These are phyloP conservation scores for Hypericum perforatum DNA, from an alignment of 345 rosid genomes.

Conservation along the genomic window DNA sequence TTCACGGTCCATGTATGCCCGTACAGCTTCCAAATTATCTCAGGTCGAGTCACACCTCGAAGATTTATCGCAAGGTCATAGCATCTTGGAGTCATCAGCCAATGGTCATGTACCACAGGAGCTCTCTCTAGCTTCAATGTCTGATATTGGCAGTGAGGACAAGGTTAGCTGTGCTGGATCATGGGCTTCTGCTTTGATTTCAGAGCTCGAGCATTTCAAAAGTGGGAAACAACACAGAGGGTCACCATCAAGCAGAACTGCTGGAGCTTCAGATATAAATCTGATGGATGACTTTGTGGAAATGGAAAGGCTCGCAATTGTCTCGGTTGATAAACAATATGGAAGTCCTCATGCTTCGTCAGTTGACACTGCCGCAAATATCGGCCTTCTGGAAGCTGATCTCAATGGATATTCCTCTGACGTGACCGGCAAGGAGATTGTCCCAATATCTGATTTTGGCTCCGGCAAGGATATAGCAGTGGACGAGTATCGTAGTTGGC, in stretches of 20 bases:
- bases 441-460: slow-evolving; percentile 21
- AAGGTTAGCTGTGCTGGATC: slow-evolving; percentile 68
- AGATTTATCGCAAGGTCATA: slow-evolving; percentile 36
- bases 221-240: slow-evolving; percentile 41
- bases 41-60: slow-evolving; percentile 53
- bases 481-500: slow-evolving; percentile 31
- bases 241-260: slow-evolving; percentile 28
- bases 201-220: slow-evolving; percentile 65
- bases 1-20: slow-evolving; percentile 52
- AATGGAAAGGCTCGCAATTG: slow-evolving; percentile 78
- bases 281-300: slow-evolving; percentile 94
- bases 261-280: slow-evolving; percentile 63
- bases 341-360: slow-evolving; percentile 27
- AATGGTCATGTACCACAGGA: slow-evolving; percentile 32
- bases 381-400: slow-evolving; percentile 15
- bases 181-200: slow-evolving; percentile 61
- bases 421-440: slow-evolving; percentile 20
- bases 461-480: slow-evolving; percentile 11
- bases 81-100: slow-evolving; percentile 30
- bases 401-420: slow-evolving; percentile 21
- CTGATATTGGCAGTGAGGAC: slow-evolving; percentile 63
- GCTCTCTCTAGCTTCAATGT: slow-evolving; percentile 43
- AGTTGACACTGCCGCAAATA: slow-evolving; percentile 16
- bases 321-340: slow-evolving; percentile 37
- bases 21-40: slow-evolving; percentile 49